phyloP scores from a whole-genome alignment of 2,329 filamentous ascomycete species.

The Pseudogymnoascus sp. region DNA sequence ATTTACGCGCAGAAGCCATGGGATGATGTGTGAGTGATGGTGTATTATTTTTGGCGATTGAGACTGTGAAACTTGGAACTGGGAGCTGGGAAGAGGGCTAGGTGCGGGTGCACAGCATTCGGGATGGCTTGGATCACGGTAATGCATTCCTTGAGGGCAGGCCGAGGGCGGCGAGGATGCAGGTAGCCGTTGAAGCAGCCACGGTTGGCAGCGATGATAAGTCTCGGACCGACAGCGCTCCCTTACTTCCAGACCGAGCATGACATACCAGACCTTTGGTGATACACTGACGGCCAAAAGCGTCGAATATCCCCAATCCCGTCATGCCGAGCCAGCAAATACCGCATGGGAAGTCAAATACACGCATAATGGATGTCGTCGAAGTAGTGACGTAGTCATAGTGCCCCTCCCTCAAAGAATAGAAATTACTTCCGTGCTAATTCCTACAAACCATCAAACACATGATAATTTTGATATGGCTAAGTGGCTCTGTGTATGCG shows the following conservation, averaged over 20 bases:
- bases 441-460: not conserved
- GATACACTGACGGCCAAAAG: not conserved
- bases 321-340: not conserved
- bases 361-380: not conserved
- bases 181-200: not conserved
- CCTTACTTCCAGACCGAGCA: not conserved
- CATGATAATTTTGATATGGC: not conserved
- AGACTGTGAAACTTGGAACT: not conserved
- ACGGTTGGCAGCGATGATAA: not conserved
- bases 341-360: not conserved
- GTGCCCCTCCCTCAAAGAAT: not conserved
- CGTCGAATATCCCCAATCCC: not conserved
- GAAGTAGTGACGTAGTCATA: not conserved
- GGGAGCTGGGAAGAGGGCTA: not conserved
- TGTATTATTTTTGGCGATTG: not conserved
- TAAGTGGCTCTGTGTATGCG: not conserved
- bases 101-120: not conserved
- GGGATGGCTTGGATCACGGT: not conserved
- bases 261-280: not conserved
- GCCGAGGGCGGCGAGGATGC: not conserved
- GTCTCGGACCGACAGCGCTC: not conserved
- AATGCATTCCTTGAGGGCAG: not conserved
- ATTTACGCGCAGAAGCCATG: constrained; percentile 14
- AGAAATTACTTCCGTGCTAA: not conserved
- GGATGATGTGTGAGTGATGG: not conserved